These are phyloP conservation scores for Chamaecrista fasciculata DNA, from an alignment of 306 rosid species.

Conservation along the genomic window DNA sequence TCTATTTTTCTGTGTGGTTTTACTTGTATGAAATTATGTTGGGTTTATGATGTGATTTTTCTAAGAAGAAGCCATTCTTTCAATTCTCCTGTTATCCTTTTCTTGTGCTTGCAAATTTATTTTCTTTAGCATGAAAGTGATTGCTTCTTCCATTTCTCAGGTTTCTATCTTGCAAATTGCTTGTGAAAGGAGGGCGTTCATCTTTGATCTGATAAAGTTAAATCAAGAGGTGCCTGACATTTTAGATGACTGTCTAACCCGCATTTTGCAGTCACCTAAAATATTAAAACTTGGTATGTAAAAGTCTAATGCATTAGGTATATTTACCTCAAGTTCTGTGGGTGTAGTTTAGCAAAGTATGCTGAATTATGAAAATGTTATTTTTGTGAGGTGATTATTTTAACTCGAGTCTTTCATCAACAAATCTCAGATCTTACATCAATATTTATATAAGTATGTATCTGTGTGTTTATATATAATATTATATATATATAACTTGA, in stretches of 20 bases:
- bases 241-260: conserved; percentile 63
- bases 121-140: neutral
- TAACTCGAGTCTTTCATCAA: conserved; percentile 17
- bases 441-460: no score
- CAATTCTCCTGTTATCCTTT: conserved; percentile 8
- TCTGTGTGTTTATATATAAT: no score
- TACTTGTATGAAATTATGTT: conserved; percentile 16
- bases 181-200: conserved; percentile 66
- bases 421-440: no score
- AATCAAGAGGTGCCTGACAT: conserved; percentile 55
- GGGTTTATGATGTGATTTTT: conserved; percentile 17
- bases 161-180: conserved; percentile 98
- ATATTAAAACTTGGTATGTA: conserved; percentile 89
- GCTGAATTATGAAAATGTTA: neutral
- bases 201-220: conserved; percentile 84
- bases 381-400: conserved; percentile 22
- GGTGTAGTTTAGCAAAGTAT: conserved; percentile 13
- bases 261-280: conserved; percentile 72
- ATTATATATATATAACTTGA: no score
- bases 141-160: conserved; percentile 45
- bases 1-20: conserved; percentile 22
- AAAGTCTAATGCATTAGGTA: conserved; percentile 12
- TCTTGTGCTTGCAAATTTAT: neutral
- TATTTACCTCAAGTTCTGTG: neutral
- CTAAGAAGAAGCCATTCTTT: conserved; percentile 13